Base-by-base conservation (phyloP, 2,329 filamentous ascomycete species). In the Ascochyta lentis region DNA sequence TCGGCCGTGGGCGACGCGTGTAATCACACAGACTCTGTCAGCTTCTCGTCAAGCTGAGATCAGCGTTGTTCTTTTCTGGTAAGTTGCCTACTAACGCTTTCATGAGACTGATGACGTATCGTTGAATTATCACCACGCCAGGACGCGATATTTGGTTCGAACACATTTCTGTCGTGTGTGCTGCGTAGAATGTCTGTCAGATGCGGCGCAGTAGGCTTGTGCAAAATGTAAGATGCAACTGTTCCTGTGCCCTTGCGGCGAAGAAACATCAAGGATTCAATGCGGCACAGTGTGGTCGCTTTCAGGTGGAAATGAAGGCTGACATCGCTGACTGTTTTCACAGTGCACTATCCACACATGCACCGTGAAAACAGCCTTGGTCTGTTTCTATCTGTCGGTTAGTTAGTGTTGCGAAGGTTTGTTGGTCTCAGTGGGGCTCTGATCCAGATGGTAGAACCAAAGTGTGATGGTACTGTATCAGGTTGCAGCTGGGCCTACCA, bases 241-340 rank as follows among this genome's bases (percentile, higher is more conserved):
- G 38, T 48, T n/a, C 42, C 51, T 13, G 51, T 45, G 46, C 46
- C 24, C 29, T 33, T 55, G 19, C 35, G 52, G 41, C 46, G 35
- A n/a, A 37, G 46, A 49, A 27, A 37, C 26, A 23, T 27, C 16
- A 49, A 41, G 46, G 24, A 41, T 55, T 38, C 22, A n/a, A 2
- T 38, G 46, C 29, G 52, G 52, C 52, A 50, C 46, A 46, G 46
- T n/a, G 23, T 8, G 29, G 29, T 46, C 16, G 23, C 15, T 22
- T 34, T 26, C 2, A 12, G 12, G 19, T n/a, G 46, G 52, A 55
- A 31, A 55, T 50, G 42, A 16, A 50, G n/a, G 24, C 39, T 35
- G 23, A 40, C 40, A 35, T 40, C 39, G 34, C 45, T 22, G 40
- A 45, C 22, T 6, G 15, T 23, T 31, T 26, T 16, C 12, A 33